Percentiles rank a stretch among this genome's conserved stretches.
Conservation (phyloP, 1,139 yeast species). For the Citeromyces hawaiiensis region DNA sequence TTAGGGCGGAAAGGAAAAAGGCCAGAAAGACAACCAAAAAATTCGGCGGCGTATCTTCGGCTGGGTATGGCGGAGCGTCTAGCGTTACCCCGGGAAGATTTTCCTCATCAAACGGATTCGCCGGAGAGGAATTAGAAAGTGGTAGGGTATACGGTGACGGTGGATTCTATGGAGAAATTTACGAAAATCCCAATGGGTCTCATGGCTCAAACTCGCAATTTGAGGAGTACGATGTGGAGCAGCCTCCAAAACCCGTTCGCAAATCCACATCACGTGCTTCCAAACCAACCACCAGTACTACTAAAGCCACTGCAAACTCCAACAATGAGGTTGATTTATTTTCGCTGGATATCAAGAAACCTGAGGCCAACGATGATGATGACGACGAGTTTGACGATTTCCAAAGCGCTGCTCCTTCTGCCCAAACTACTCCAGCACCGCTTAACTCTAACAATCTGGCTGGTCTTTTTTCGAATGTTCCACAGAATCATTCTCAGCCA, state of each 20-base stretch:
- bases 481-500: constrained; percentile 6
- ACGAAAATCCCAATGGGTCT: constrained; percentile 28
- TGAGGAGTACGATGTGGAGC: constrained; percentile 60
- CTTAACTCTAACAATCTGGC: constrained; percentile 22
- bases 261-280: constrained; percentile 7
- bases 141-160: constrained; percentile 68
- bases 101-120: constrained; percentile 20
- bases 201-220: constrained; percentile 30
- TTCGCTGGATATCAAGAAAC: constrained; percentile 25
- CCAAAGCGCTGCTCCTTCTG: constrained; percentile 55
- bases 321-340: constrained; percentile 38
- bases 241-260: constrained; percentile 15
- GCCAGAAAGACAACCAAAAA: constrained; percentile 77
- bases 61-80: constrained; percentile 35
- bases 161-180: constrained; percentile 63
- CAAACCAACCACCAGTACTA: constrained; percentile 19
- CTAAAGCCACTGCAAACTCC: constrained; percentile 20
- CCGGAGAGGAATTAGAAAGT: constrained; percentile 29
- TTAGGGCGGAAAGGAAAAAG: constrained; percentile 79
- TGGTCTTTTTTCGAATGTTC: constrained; percentile 16
- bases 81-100: constrained; percentile 4
- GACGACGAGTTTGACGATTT: constrained; percentile 93
- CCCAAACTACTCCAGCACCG: constrained; percentile 19
- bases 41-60: constrained; percentile 49
- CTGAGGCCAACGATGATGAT: constrained; percentile 31